Percentiles rank a stretch among this genome's conserved stretches.
phyloP scores from a whole-genome alignment of 345 rosid species.

The Crucihimalaya himalaica region DNA sequence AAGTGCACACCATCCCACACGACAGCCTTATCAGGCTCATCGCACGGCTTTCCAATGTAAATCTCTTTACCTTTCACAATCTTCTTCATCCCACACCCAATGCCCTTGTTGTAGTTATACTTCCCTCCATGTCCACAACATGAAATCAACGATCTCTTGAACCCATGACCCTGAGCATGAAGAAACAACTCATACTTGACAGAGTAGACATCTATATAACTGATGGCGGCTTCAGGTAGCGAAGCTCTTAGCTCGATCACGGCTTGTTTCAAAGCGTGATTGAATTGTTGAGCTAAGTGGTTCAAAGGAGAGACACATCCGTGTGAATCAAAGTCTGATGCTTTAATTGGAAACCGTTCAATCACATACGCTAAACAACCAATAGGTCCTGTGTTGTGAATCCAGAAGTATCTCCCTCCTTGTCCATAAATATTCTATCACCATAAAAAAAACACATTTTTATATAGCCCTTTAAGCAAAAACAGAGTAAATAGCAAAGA shows the following conservation, averaged over 20 bases:
- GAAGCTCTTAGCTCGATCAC: slow-evolving; percentile 49
- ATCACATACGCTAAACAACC: slow-evolving; percentile 68
- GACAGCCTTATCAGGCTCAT: slow-evolving; percentile 38
- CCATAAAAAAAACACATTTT: neutral
- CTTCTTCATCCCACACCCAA: slow-evolving; percentile 58
- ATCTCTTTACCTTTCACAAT: slow-evolving; percentile 50
- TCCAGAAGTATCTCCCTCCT: slow-evolving; percentile 80
- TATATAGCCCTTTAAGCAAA: neutral
- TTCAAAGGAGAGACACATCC: slow-evolving; percentile 68
- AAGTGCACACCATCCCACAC: slow-evolving; percentile 47
- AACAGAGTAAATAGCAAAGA: neutral
- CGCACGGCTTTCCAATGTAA: slow-evolving; percentile 51
- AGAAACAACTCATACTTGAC: slow-evolving; percentile 50
- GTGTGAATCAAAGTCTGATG: slow-evolving; percentile 51
- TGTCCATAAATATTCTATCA: slow-evolving; percentile 50
- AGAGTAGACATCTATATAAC: slow-evolving; percentile 65
- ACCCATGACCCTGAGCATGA: slow-evolving; percentile 56
- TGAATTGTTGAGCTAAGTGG: slow-evolving; percentile 60
- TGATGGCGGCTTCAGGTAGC: slow-evolving; percentile 51
- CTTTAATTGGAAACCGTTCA: slow-evolving; percentile 50
- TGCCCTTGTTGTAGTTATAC: slow-evolving; percentile 55
- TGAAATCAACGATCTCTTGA: slow-evolving; percentile 54
- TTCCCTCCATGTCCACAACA: slow-evolving; percentile 90
- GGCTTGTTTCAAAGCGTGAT: slow-evolving; percentile 45
- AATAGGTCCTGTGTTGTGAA: slow-evolving; percentile 71